Conservation (phyloP, 179 eudicot species). For the Patellifolia procumbens region DNA sequence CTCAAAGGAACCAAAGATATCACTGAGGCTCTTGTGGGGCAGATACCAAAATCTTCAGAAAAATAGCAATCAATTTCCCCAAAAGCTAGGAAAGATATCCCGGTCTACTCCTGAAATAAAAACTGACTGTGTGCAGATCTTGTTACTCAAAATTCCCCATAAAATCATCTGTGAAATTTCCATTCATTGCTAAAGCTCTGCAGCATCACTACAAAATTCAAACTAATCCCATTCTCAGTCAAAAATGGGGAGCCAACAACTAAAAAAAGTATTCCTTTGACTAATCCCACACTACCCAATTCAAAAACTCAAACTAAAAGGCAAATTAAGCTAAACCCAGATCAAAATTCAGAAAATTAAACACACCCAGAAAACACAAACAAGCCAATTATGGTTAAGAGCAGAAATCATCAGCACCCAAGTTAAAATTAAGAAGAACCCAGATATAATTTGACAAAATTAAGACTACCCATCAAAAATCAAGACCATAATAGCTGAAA, state of each 20-base stretch:
- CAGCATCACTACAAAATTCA: not conserved
- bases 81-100: not conserved
- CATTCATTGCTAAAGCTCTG: not conserved
- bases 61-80: not conserved
- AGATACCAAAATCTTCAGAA: not conserved
- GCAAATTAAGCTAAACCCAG: constrained; percentile 20
- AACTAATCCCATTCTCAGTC: constrained; percentile 29
- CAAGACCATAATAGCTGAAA: constrained; percentile 13
- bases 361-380: not conserved
- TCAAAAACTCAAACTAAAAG: not conserved
- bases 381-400: constrained; percentile 11
- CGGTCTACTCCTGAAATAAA: not conserved
- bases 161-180: not conserved
- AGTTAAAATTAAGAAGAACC: constrained; percentile 21
- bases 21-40: not conserved
- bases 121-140: not conserved
- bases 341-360: constrained; percentile 11
- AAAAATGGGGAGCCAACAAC: not conserved
- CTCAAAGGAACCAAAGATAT: not conserved
- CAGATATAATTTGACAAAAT: constrained; percentile 21
- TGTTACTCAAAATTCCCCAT: not conserved
- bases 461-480: constrained; percentile 20
- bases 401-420: constrained; percentile 5
- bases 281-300: not conserved
- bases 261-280: not conserved